Evolutionary conservation across 169 alveolate species (phyloP).

Genomic region (Neospora caninum): DNA sequence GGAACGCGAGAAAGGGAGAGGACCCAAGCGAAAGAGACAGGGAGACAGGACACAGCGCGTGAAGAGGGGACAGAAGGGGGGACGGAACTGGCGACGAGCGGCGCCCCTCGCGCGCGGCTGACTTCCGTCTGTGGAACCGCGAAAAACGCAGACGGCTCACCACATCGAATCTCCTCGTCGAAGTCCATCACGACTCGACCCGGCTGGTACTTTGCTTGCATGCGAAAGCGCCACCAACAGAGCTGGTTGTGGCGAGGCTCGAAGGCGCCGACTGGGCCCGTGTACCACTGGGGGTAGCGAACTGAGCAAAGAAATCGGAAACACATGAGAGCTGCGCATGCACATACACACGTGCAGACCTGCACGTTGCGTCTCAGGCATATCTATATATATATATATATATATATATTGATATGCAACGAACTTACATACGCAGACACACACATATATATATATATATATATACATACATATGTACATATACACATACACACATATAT

Average conservation of each 20-base stretch:
- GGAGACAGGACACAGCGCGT: no score
- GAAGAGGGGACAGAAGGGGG: no score
- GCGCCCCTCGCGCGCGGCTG: no score
- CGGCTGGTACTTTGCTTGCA: conserved; percentile 58
- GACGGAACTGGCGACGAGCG: no score
- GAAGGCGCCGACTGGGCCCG: conserved; percentile 31
- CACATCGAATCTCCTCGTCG: conserved; percentile 42
- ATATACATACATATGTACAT: no score
- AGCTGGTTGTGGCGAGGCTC: conserved; percentile 50
- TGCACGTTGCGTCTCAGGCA: not conserved
- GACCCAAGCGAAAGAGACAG: no score
- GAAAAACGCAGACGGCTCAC: not conserved
- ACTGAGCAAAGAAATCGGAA: conserved; percentile 41
- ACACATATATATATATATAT: no score
- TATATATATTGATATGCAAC: no score
- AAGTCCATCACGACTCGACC: conserved; percentile 59
- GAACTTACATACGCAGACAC: no score
- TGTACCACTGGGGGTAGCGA: conserved; percentile 64
- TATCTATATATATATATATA: not conserved
- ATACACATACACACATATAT: no score
- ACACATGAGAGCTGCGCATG: not conserved
- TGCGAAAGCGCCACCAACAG: conserved; percentile 68
- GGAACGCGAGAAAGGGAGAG: no score
- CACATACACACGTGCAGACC: not conserved
- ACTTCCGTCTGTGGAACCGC: no score